Evolutionary conservation across 1,284 basidiomycete species (phyloP).

Genomic region (Porodaedalea pini): DNA sequence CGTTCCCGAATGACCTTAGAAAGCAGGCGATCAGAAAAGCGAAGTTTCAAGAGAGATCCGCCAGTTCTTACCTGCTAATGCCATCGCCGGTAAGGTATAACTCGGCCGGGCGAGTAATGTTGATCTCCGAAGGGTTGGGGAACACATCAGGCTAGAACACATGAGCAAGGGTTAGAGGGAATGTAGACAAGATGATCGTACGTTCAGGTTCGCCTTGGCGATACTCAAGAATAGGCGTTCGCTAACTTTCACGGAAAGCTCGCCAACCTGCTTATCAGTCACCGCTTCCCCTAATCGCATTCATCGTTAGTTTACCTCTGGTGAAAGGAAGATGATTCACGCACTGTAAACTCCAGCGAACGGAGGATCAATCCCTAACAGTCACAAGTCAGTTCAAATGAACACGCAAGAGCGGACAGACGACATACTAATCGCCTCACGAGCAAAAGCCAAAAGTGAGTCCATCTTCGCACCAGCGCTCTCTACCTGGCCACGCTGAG

Average conservation of each 20-base stretch:
- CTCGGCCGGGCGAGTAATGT: slow-evolving; percentile 45
- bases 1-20: slow-evolving; percentile 49
- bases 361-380: slow-evolving; percentile 47
- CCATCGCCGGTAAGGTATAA: slow-evolving; percentile 54
- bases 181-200: slow-evolving; percentile 29
- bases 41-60: neutral
- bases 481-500: slow-evolving; percentile 34
- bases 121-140: slow-evolving; percentile 44
- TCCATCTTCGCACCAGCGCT: slow-evolving; percentile 37
- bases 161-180: neutral
- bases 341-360: slow-evolving; percentile 49
- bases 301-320: neutral
- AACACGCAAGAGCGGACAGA: neutral
- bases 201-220: slow-evolving; percentile 51
- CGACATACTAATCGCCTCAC: slow-evolving; percentile 56
- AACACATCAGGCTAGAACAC: slow-evolving; percentile 40
- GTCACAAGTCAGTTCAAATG: neutral
- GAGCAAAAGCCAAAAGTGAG: slow-evolving; percentile 46
- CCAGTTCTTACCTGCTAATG: slow-evolving; percentile 39
- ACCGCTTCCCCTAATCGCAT: slow-evolving; percentile 41
- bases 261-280: slow-evolving; percentile 41
- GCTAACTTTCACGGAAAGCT: slow-evolving; percentile 40
- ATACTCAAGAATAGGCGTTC: slow-evolving; percentile 61
- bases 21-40: slow-evolving; percentile 6
- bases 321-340: slow-evolving; percentile 23